Base-by-base conservation (phyloP, 345 rosid species). In the Garcia nutans region DNA sequence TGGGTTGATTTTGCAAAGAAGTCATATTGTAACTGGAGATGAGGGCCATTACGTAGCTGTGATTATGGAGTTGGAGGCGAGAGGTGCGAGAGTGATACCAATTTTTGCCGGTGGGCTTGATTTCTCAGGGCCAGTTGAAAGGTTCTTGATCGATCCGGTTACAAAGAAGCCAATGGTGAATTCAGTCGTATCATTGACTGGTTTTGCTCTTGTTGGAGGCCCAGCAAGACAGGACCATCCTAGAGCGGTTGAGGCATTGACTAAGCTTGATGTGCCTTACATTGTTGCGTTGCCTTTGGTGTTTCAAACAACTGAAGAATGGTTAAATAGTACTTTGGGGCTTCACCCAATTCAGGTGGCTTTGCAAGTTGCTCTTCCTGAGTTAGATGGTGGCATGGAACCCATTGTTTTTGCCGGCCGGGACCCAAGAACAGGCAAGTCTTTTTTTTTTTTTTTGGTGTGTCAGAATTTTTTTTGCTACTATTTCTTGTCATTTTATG, bases 221-320 rank as follows among this genome's bases (percentile, higher is more conserved):
- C 99, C 99, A 5, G 98, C 99, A 23, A 92, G 98, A 91, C 98
- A 96, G 84, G 99, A 96, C 68, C 99, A 96, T 81, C 97, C 96
- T 0, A 88, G 98, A 86, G 99, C 99, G 42, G 76, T 96, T 24
- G 93, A 96, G 87, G 99, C 95, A 11, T 68, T 96, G 83, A 90
- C 19, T 77, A 96, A 93, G 91, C 98, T 93, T 3, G 90, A 96
- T 69, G 98, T 93, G 78, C 99, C 99, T 79, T 96, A 96, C 77
- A 64, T 93, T 26, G 98, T 96, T 71, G 99, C 98, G 1, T 54
- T 96, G 83, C 99, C 98, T 67, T 75, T 96, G 86, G 99, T 96
- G 83, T 96, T 96, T 72, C 99, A 96, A 83, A 96, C 99, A 59
- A 96, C 97, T 1, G 99, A 92, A 84, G 99, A 96, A 80, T 96